phyloP scores from a whole-genome alignment of 345 rosid genomes.

The Gossypium sturtianum region DNA sequence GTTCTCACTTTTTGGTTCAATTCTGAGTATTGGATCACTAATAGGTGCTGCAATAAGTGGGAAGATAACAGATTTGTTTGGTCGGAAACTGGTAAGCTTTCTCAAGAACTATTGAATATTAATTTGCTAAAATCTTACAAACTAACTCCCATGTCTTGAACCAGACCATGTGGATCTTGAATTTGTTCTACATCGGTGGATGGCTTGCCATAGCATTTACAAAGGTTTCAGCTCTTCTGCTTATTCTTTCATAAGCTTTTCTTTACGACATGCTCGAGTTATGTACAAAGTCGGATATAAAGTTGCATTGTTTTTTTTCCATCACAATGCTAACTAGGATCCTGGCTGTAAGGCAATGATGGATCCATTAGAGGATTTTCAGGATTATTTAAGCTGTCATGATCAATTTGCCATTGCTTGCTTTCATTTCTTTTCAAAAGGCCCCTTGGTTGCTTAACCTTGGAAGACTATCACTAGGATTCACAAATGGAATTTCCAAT shows the following conservation, averaged over 20 bases:
- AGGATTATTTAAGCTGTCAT: too few relatives aligned
- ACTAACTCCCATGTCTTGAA: neutral
- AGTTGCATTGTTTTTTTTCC: too few relatives aligned
- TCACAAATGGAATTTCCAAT: constrained; percentile 29
- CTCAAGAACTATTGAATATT: too few relatives aligned
- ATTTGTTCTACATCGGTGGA: too few relatives aligned
- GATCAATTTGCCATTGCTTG: neutral
- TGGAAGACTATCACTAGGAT: constrained; percentile 36
- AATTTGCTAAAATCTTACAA: neutral
- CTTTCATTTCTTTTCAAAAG: neutral
- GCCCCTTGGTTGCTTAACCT: constrained; percentile 19
- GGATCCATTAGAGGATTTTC: too few relatives aligned
- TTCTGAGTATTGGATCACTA: constrained; percentile 31
- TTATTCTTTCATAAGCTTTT: neutral
- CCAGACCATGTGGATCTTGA: too few relatives aligned
- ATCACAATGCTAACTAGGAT: too few relatives aligned
- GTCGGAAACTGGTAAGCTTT: constrained; percentile 15
- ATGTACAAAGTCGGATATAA: neutral
- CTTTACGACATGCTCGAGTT: constrained; percentile 12
- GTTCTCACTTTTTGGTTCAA: constrained; percentile 13
- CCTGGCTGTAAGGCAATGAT: too few relatives aligned
- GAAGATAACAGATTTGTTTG: constrained; percentile 33
- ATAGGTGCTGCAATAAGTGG: constrained; percentile 38
- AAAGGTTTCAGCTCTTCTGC: neutral
- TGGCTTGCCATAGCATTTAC: too few relatives aligned